Evolutionary conservation across 371 early-diverging fungal genomes (phyloP), one percentile per base, ranked within the genome.

Genomic region (Cladochytrium tenue): DNA sequence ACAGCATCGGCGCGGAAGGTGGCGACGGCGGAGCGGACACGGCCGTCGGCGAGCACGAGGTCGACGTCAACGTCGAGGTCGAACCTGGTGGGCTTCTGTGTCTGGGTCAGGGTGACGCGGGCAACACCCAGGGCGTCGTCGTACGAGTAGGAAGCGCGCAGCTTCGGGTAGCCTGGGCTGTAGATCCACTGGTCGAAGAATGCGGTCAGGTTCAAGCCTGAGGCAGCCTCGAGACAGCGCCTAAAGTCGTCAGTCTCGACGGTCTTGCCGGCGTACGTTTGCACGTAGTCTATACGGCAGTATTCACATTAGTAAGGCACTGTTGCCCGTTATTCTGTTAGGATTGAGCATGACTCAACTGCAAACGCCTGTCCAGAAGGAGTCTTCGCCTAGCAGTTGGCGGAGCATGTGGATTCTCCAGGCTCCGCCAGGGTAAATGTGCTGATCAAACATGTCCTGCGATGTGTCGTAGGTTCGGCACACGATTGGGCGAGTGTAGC

Each of bases 151-250:
- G 63, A 63, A 20, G 76, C 85, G 60, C 79, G 85, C 10, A 88
- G 51, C 43, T 71, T 73, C 25, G 86, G 86, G 67, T 74, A 84
- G 20, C 88, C 88, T 56, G 80, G 82, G 28, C 82, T 78, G 64
- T 80, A 76, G 30, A 85, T 53, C 84, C 85, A 88, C 67, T 88
- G 82, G 73, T 88, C 88, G 72, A 88, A 88, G 70, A 88, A 88
- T 7, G 76, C 78, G 30, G 80, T 76, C 51, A 88, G 56, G 62
- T 86, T 86, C 7, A 88, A 64, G 17, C 85, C 85, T 15, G 78
- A 78, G 1, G 69, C 75, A 56, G 68, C 56, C 62, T 87, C 88
- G 10, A 87, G 58, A 32, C 71, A 72, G 32, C 66, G 66, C 36
- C 81, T 80, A 67, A 87, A 85, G 66, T 85, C 86, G 10, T 80